Evolutionary conservation across 371 early-diverging fungal genomes (phyloP), one percentile per base, ranked within the genome.

Genomic region (Basidiobolus meristosporus): DNA sequence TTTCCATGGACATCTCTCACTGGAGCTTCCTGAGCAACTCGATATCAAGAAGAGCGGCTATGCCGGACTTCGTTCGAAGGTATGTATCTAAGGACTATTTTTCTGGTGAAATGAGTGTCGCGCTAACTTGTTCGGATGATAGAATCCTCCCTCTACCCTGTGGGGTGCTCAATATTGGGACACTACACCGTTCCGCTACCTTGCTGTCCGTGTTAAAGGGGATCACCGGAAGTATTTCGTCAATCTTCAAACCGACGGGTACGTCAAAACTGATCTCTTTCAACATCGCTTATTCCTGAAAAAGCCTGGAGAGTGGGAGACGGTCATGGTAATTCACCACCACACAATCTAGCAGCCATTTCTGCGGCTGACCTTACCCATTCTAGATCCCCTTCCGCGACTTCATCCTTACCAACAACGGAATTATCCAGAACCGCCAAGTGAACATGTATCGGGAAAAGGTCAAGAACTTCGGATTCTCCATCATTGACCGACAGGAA

Each of bases 281-380:
- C 95, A 93, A 52, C 95, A 93, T 61, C 72, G 89, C 32, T 48
- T 93, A 36, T 79, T 82, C 42, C 64, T 88, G 39, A 68, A 75
- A 33, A 73, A 62, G 7, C 88, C 89, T 0, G 90, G 89, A 0
- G 66, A 77, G 47, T 93, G 91, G 91, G 90, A 93, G 56, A 78
- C 73, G 10, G 68, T 89, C 14, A 54, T 82, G 73, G 83, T 82
- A 65, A 52, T 54, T 19, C 4, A 18, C 32, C 12, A 11, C 19
- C 31, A 10, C 22, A 6, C 6, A 29, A 14, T 14, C 39, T 17
- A 31, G 19, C n/a, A 9, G 19, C 10, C 31, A 30, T 43, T 36
- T 29, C 18, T 20, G 18, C 31, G 4, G 16, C 36, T 7, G 16
- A 17, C 26, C 9, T 18, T 30, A 17, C n/a, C 12, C 14, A 2